Conservation (phyloP, 768 basidiomycete species). For the Leccinum uliginosum region DNA sequence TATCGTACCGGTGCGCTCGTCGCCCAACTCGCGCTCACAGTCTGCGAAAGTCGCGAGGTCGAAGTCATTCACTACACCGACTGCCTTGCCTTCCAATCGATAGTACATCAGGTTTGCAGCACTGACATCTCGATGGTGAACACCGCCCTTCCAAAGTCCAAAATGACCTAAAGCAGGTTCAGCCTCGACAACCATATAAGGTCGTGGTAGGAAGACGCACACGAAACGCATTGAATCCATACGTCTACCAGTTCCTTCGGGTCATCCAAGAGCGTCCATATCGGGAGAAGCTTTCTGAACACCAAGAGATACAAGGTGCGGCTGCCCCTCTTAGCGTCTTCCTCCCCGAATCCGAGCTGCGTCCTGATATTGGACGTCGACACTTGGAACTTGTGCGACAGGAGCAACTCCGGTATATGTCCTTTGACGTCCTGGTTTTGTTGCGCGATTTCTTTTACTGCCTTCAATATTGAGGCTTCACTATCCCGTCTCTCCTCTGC, state of each 20-base stretch:
- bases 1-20: constrained; percentile 11
- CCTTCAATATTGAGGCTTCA: not conserved
- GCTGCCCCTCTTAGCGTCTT: not conserved
- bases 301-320: not conserved
- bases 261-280: not conserved
- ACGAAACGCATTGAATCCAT: not conserved
- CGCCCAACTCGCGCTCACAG: not conserved
- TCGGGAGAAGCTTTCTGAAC: not conserved
- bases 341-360: not conserved
- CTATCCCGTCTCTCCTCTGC: not conserved
- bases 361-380: not conserved
- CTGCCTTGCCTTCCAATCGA: not conserved
- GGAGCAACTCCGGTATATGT: not conserved
- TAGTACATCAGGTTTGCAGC: constrained; percentile 14
- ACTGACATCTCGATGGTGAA: constrained; percentile 15
- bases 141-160: constrained; percentile 2
- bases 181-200: not conserved
- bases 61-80: constrained; percentile 15
- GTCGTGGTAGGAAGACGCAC: not conserved
- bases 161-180: constrained; percentile 4
- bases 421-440: not conserved
- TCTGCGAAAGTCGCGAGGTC: constrained; percentile 1
- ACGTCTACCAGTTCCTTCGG: not conserved
- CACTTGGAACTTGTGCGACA: not conserved
- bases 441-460: not conserved